A percentile compares a stretch with the other conserved stretches of the same genome.
Evolutionary conservation across 441 rosid species (phyloP).

Genomic region (Pelargonium cotyledonis): DNA sequence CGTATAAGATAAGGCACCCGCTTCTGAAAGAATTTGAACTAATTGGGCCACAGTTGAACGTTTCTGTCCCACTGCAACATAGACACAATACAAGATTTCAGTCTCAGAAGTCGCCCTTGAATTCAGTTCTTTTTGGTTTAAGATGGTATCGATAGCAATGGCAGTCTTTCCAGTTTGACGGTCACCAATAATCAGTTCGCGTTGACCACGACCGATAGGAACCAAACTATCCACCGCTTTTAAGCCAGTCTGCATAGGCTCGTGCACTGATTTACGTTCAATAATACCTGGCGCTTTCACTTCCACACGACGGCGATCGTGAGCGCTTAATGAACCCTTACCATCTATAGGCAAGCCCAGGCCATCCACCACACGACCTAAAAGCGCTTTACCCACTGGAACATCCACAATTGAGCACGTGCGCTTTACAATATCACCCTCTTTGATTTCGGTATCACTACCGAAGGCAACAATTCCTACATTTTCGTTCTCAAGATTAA

Average conservation of each 20-base stretch:
- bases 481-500: slow-evolving; percentile 16
- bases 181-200: not conserved
- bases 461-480: slow-evolving; percentile 6
- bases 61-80: not conserved
- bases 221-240: not conserved
- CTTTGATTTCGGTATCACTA: not conserved
- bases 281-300: not conserved
- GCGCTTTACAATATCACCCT: not conserved
- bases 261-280: too few relatives aligned
- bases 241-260: too few relatives aligned
- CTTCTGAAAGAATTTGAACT: slow-evolving; percentile 20
- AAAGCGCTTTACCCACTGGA: not conserved
- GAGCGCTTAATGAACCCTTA: not conserved
- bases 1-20: slow-evolving; percentile 18
- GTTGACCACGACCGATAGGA: not conserved
- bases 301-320: not conserved
- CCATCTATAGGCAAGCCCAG: not conserved
- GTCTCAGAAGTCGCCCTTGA: not conserved
- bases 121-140: not conserved
- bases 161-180: not conserved
- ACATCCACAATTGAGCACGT: not conserved
- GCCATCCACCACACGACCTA: not conserved
- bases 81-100: not conserved
- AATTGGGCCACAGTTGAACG: slow-evolving; percentile 12
- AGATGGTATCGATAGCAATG: not conserved